Evolutionary conservation across 345 rosid species (phyloP).

Genomic region (Linum lewisii): DNA sequence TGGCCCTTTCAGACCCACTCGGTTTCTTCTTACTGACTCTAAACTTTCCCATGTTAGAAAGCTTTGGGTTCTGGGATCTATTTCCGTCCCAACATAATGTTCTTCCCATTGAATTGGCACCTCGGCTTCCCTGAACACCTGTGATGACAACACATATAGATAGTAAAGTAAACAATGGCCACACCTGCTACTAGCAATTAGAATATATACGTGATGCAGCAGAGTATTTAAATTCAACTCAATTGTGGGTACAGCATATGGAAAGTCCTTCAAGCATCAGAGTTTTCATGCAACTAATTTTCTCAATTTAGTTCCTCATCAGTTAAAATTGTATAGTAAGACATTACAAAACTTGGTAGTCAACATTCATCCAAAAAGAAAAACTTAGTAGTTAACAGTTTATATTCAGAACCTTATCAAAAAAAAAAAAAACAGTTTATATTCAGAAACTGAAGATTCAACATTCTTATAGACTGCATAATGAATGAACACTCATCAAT

Average conservation of each 20-base stretch:
- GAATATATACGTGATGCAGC: not conserved
- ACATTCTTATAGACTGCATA: no score
- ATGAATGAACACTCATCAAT: no score
- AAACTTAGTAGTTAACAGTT: no score
- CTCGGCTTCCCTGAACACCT: constrained; percentile 71
- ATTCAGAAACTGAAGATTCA: no score
- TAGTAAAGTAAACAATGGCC: not conserved
- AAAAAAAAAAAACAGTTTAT: no score
- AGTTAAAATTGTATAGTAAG: no score
- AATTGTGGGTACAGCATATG: not conserved
- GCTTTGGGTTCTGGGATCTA: constrained; percentile 97
- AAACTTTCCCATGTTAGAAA: constrained; percentile 96
- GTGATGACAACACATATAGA: not conserved
- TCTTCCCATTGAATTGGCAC: constrained; percentile 98
- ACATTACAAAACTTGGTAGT: no score
- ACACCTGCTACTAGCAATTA: not conserved
- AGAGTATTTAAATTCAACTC: no score
- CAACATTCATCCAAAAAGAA: no score
- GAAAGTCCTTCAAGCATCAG: not conserved
- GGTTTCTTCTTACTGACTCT: constrained; percentile 77
- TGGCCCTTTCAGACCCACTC: constrained; percentile 95
- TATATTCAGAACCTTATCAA: no score
- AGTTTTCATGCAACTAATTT: no score
- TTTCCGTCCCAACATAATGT: constrained; percentile 65
- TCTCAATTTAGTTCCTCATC: no score